Base-by-base conservation (phyloP, 2,329 filamentous ascomycete genomes). In the Didymella sp. region DNA sequence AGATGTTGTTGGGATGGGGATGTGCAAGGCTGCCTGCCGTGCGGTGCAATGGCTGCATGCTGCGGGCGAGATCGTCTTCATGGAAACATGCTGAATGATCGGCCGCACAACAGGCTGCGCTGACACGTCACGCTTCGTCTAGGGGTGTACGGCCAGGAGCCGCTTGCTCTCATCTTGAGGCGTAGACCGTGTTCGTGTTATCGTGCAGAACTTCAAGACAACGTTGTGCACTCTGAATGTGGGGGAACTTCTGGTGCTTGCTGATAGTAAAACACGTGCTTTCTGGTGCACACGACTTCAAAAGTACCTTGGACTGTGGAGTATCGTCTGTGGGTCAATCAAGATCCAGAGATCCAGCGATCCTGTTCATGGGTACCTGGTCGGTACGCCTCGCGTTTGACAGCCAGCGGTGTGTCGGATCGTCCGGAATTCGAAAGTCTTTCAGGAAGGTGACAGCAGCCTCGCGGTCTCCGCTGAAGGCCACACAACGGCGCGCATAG, bases 351-450 rank as follows among this genome's bases (percentile, higher is more conserved):
- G 46, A 55, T 40, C 25, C 21, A 27, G 49, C 19, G 47, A 51
- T 47, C 28, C 27, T 42, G 17, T 19, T 27, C 42, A 25, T 56
- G 53, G 41, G 35, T 30, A 37, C 53, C 47, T 51, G 21, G 47
- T 42, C 35, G 17, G 27, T 28, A 42, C 31, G 47, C 42, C 42
- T 46, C 28, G 41, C 47, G 15, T 46, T 38, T 47, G 40, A 31
- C 33, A 41, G 53, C 41, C 27, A 44, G 35, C 53, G 35, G 53
- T 47, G 46, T 46, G 31, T 50, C 21, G 45, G 52, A 50, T 35
- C 27, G 12, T 28, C 31, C 46, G 41, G 33, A n/a, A n/a, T 17
- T 31, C 12, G 13, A 24, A 2, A 4, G 6, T 41, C 13, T 41
- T 35, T 43, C 40, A 40, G 21, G 27, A 42, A 22, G 38, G 48